Percentiles rank a stretch among this genome's conserved stretches.
Evolutionary conservation across 148 eudicot species (phyloP).

Genomic region (Nepenthes gracilis): DNA sequence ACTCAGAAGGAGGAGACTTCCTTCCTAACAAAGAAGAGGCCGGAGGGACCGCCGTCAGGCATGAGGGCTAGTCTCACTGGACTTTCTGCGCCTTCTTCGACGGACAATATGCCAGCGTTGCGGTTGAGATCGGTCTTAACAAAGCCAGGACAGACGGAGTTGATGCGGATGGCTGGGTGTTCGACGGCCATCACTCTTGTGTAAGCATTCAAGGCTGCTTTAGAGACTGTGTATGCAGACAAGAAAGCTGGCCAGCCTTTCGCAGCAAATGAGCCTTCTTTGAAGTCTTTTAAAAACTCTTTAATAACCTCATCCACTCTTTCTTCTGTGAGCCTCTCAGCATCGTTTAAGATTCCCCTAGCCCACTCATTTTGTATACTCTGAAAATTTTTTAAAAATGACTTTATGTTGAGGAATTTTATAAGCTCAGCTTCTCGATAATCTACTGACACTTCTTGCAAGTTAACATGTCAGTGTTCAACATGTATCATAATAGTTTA

Average conservation of each 20-base stretch:
- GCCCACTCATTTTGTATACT: constrained; percentile 15
- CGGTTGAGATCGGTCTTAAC: constrained; percentile 13
- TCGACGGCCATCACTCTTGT: constrained; percentile 17
- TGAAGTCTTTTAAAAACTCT: constrained; percentile 19
- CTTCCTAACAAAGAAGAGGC: constrained; percentile 13
- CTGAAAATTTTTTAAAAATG: constrained; percentile 6
- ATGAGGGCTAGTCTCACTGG: constrained; percentile 18
- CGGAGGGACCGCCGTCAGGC: constrained; percentile 23
- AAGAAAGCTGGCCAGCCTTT: constrained; percentile 14
- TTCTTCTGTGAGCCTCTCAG: constrained; percentile 27
- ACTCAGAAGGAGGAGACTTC: constrained; percentile 5
- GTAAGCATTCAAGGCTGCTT: constrained; percentile 23
- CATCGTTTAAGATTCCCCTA: constrained; percentile 11
- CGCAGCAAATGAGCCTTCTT: constrained; percentile 8
- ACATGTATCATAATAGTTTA: no score
- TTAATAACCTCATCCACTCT: constrained; percentile 24
- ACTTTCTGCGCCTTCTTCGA: constrained; percentile 18
- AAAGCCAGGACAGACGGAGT: constrained; percentile 17
- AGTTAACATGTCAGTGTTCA: no score
- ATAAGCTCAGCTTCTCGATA: no score
- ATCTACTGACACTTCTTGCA: no score
- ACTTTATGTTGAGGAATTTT: no score
- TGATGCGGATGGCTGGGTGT: constrained; percentile 11
- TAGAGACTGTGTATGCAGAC: constrained; percentile 15
- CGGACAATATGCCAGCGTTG: constrained; percentile 10